Percentiles rank a stretch among this genome's conserved stretches.
These are phyloP conservation scores for Hypoxylon sp. DNA, from an alignment of 2,329 filamentous ascomycete genomes.

Conservation along the genomic window DNA sequence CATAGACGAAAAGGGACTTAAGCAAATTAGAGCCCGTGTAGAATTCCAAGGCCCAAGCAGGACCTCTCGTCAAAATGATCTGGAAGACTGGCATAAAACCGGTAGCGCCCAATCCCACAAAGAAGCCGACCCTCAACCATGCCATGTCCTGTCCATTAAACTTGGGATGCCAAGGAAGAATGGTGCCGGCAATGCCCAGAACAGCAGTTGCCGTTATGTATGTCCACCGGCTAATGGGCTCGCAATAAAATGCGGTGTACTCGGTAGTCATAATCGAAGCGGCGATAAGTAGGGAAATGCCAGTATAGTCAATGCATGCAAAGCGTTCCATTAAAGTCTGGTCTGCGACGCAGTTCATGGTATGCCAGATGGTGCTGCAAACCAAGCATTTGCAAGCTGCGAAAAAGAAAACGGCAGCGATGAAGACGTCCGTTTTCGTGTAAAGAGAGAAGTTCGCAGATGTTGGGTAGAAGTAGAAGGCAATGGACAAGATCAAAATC, in stretches of 20 bases:
- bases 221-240: conserved; percentile 85
- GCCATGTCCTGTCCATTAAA: conserved; percentile 96
- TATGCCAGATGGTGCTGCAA: conserved; percentile 98
- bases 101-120: conserved; percentile 86
- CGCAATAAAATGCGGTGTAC: conserved; percentile 99
- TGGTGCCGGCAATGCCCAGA: conserved; percentile 87
- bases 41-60: conserved; percentile 87
- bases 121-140: conserved; percentile 93
- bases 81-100: conserved; percentile 92
- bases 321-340: conserved; percentile 92
- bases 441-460: conserved; percentile 89
- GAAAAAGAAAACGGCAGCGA: conserved; percentile 95
- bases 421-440: conserved; percentile 88
- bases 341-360: conserved; percentile 96
- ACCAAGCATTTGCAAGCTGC: conserved; percentile 94
- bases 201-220: conserved; percentile 88
- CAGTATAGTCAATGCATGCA: conserved; percentile 98
- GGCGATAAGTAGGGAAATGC: conserved; percentile 93
- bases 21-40: conserved; percentile 82
- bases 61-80: conserved; percentile 81
- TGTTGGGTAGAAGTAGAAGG: conserved; percentile 95
- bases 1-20: conserved; percentile 89
- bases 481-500: conserved; percentile 87
- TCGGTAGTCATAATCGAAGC: conserved; percentile 98
- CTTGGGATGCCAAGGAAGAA: conserved; percentile 94